Conservation (phyloP, 2,329 filamentous ascomycete species). For the Dendrostoma leiphaemia region DNA sequence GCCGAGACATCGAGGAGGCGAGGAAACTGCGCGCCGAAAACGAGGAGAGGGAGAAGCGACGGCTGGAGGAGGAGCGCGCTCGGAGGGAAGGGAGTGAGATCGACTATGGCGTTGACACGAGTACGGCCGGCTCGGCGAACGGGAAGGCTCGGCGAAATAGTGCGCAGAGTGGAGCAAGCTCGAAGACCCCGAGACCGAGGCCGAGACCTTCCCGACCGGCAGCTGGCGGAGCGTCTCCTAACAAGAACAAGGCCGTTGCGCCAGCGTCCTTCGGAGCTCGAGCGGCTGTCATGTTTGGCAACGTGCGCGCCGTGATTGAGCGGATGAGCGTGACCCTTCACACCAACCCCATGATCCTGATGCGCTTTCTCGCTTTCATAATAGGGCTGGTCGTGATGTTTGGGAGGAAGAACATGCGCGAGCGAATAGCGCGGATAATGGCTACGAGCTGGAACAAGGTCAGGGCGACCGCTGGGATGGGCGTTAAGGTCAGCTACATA, state of each 20-base stretch:
- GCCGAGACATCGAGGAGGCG: constrained; percentile 56
- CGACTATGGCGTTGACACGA: constrained; percentile 67
- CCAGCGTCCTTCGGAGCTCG: constrained; percentile 42
- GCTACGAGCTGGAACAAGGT: constrained; percentile 77
- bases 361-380: constrained; percentile 73
- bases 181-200: constrained; percentile 8
- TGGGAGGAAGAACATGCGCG: constrained; percentile 70
- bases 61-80: constrained; percentile 53
- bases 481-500: constrained; percentile 95
- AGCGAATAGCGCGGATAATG: constrained; percentile 68
- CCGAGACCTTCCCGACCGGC: constrained; percentile 14
- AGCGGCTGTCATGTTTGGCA: constrained; percentile 52
- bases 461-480: constrained; percentile 86
- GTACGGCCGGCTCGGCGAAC: constrained; percentile 33
- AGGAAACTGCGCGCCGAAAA: constrained; percentile 56
- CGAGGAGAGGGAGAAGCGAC: constrained; percentile 51
- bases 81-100: constrained; percentile 56
- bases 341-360: constrained; percentile 55
- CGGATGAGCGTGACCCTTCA: constrained; percentile 49
- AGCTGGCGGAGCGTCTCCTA: constrained; percentile 6
- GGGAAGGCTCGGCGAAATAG: constrained; percentile 10
- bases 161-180: constrained; percentile 5
- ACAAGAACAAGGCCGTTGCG: constrained; percentile 30
- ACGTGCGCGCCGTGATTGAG: constrained; percentile 50
- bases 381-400: constrained; percentile 75